A percentile compares a stretch with the other conserved stretches of the same genome.
Conservation (phyloP, 108 stramenopile species). For the Schizochytrium sp. region DNA sequence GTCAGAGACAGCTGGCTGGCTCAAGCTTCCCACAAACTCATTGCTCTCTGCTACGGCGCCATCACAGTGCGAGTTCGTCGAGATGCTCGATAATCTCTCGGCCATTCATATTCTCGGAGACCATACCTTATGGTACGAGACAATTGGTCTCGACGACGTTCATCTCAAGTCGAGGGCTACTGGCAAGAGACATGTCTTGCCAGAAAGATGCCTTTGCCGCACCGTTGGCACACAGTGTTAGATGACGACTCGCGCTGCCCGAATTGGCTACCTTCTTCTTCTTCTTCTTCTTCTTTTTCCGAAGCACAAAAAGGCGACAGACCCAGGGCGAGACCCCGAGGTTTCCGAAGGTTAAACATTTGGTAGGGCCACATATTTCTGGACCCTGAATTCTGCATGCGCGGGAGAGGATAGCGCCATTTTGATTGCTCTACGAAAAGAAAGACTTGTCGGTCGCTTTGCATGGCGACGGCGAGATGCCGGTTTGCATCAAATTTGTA, state of each 20-base stretch:
- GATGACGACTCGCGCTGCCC: neutral
- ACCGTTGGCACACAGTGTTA: neutral
- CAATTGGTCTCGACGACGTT: conserved; percentile 46
- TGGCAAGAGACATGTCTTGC: conserved; percentile 20
- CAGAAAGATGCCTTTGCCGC: conserved; percentile 12
- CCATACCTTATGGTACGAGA: conserved; percentile 54
- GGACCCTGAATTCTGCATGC: too few species aligned
- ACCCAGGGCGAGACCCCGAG: too few species aligned
- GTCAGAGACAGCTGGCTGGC: conserved; percentile 45
- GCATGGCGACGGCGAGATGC: too few species aligned
- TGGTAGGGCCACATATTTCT: too few species aligned
- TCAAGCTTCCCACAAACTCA: conserved; percentile 47
- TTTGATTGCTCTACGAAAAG: too few species aligned
- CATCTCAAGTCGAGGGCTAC: conserved; percentile 12
- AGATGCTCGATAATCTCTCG: conserved; percentile 41
- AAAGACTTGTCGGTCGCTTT: too few species aligned
- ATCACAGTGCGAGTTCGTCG: conserved; percentile 45
- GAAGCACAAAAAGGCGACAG: too few species aligned
- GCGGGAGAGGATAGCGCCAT: too few species aligned
- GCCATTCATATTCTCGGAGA: conserved; percentile 45
- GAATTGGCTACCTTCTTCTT: neutral
- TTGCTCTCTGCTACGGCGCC: conserved; percentile 34
- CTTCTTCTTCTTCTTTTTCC: too few species aligned
- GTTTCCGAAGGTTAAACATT: too few species aligned
- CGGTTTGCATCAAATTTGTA: too few species aligned